Evolutionary conservation across 495 filamentous ascomycete species (phyloP), one percentile per base, ranked within the genome.

Genomic region (Aspergillus affinis): DNA sequence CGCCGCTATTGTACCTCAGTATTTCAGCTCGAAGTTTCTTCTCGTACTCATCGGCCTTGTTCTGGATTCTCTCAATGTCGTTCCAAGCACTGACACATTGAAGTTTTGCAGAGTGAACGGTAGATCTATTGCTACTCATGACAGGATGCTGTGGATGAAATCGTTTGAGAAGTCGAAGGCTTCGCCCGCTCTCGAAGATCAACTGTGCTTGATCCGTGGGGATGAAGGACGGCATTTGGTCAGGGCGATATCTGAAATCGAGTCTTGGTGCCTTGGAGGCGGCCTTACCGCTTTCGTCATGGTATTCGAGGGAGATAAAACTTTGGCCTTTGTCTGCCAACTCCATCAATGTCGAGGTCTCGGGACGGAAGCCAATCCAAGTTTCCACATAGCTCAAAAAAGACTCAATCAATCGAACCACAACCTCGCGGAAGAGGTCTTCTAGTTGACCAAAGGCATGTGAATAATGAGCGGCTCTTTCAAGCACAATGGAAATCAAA

Each of bases 91-190:
- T 93, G 36, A 84, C 82, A 88, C 88, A 94, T 27, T 86, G 76
- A 13, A 96, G 72, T 19, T 64, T 71, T 2, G 89, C 87, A 41
- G 83, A 78, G 21, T 77, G 71, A 19, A 76, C 68, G n/a, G 67
- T 67, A 18, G 64, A 66, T 29, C 84, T 71, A 12, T 75, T 67
- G 47, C 81, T 79, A 30, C 75, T 79, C 20, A 84, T 80, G 51
- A 97, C 76, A 0, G 90, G 89, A 71, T 97, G 91, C 6, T 88
- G 79, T n/a, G 91, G 84, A 64, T 92, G 88, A 65, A 89, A 84
- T 13, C 75, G 76, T 58, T 86, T 84, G 19, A 97, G 75, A 55
- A 95, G 84, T 26, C 89, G 82, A 51, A 97, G 72, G 63, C 88
- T 92, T 61, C 84, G 82, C 2, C 90, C 92, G 18, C 83, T 89